Percentiles rank a stretch among this genome's conserved stretches.
phyloP scores from a whole-genome alignment of 2,329 filamentous ascomycete species.

The Fusarium citri region DNA sequence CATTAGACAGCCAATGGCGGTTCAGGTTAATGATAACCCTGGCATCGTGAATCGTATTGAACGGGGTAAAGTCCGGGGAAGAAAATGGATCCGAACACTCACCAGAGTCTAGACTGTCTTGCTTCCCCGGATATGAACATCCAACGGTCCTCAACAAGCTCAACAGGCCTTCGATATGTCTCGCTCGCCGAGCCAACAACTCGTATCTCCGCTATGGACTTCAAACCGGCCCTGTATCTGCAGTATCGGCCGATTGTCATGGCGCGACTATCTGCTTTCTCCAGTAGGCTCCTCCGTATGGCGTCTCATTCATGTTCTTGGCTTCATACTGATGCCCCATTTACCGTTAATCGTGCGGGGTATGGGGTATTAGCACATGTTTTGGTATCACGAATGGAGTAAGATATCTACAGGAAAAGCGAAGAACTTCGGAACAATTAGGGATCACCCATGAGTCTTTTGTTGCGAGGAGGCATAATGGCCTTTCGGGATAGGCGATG shows the following conservation, averaged over 20 bases:
- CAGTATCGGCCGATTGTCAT: conserved; percentile 17
- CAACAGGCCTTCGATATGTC: not conserved
- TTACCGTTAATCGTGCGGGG: conserved; percentile 21
- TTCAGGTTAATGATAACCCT: conserved; percentile 1
- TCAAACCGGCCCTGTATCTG: not conserved
- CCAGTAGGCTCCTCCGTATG: conserved; percentile 5
- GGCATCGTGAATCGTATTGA: conserved; percentile 1
- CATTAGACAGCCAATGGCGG: conserved; percentile 3
- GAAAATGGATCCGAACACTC: conserved; percentile 4
- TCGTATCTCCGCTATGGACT: conserved; percentile 31
- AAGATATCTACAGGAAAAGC: not conserved
- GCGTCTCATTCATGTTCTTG: conserved; percentile 29
- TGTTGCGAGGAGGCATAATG: not conserved
- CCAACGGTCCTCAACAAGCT: not conserved
- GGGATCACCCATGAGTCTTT: conserved; percentile 10
- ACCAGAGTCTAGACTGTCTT: conserved; percentile 6
- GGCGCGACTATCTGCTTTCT: not conserved
- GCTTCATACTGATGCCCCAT: not conserved
- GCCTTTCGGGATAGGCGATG: not conserved
- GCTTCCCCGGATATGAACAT: conserved; percentile 11
- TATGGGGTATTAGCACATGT: conserved; percentile 14
- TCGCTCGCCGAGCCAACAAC: conserved; percentile 28
- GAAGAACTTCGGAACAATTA: conserved; percentile 30
- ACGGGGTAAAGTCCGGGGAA: conserved; percentile 17
- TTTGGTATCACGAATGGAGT: not conserved